A percentile compares a stretch with the other conserved stretches of the same genome.
Evolutionary conservation across 805 yeast species (phyloP).

Genomic region (Wickerhamiella qilinensis): DNA sequence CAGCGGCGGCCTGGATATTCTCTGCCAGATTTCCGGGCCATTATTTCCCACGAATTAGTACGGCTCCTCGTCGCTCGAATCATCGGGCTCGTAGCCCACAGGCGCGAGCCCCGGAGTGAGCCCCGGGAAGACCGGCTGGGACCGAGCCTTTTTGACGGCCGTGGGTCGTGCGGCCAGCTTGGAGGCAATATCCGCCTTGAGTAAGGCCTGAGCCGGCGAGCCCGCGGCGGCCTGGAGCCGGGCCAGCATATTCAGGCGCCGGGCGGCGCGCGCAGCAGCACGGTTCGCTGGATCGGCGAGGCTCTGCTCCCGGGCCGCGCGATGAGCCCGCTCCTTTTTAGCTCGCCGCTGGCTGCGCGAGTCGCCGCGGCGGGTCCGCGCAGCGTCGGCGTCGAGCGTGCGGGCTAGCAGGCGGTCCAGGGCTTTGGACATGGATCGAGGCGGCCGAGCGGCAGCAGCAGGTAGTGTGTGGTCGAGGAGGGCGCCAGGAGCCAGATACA

Average conservation of each 20-base stretch:
- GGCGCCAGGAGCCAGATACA: no score
- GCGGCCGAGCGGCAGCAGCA: no score
- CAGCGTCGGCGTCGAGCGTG: neutral
- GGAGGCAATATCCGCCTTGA: neutral
- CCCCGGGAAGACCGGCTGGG: conserved; percentile 7
- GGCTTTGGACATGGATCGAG: neutral
- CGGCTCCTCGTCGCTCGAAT: conserved; percentile 14
- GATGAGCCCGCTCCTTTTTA: conserved; percentile 1
- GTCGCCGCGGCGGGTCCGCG: neutral
- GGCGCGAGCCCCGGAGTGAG: conserved; percentile 18
- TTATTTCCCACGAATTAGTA: no score
- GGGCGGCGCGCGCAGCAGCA: neutral
- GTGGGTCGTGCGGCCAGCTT: neutral
- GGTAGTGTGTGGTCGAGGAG: no score
- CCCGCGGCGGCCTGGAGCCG: neutral
- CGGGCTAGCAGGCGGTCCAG: conserved; percentile 1
- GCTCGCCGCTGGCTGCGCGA: conserved; percentile 1
- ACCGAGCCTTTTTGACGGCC: neutral
- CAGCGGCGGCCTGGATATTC: no score
- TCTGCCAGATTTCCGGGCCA: no score
- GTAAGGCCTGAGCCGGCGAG: neutral
- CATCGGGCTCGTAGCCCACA: conserved; percentile 16
- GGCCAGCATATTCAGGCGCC: neutral
- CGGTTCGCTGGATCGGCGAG: conserved; percentile 1
- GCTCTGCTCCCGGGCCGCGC: neutral